Percentiles rank a stretch among this genome's conserved stretches.
These are phyloP conservation scores for Gymnopus androsaceus DNA, from an alignment of 1,284 basidiomycete genomes.

Conservation along the genomic window DNA sequence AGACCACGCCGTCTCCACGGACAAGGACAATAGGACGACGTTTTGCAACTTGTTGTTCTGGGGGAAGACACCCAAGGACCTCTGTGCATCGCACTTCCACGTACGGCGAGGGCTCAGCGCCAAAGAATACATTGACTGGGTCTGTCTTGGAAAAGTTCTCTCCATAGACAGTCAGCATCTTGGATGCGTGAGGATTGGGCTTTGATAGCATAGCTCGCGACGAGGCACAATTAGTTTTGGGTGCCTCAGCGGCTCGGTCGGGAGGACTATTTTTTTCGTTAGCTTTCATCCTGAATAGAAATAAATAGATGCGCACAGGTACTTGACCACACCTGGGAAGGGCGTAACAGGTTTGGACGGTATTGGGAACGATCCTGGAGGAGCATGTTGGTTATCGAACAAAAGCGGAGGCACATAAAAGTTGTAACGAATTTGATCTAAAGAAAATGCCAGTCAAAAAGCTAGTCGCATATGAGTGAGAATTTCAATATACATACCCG, in stretches of 20 bases:
- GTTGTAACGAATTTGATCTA: conserved; percentile 86
- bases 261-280: conserved; percentile 66
- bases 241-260: conserved; percentile 74
- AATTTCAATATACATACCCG: conserved; percentile 51
- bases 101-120: conserved; percentile 82
- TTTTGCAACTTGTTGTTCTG: conserved; percentile 61
- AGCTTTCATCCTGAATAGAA: no score
- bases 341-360: conserved; percentile 84
- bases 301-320: conserved; percentile 43
- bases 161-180: conserved; percentile 86
- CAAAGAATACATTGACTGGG: conserved; percentile 84
- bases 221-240: conserved; percentile 63
- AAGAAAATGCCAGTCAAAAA: conserved; percentile 19
- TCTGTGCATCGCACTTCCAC: conserved; percentile 89
- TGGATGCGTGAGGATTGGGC: conserved; percentile 68
- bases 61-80: conserved; percentile 80
- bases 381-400: conserved; percentile 72
- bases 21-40: conserved; percentile 83
- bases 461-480: conserved; percentile 7
- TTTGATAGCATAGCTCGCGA: conserved; percentile 70
- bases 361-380: conserved; percentile 69
- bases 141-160: conserved; percentile 86
- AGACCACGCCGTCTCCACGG: conserved; percentile 86
- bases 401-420: conserved; percentile 88
- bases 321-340: conserved; percentile 82